Evolutionary conservation across 768 basidiomycete genomes (phyloP).

Genomic region (Mycena galopus): DNA sequence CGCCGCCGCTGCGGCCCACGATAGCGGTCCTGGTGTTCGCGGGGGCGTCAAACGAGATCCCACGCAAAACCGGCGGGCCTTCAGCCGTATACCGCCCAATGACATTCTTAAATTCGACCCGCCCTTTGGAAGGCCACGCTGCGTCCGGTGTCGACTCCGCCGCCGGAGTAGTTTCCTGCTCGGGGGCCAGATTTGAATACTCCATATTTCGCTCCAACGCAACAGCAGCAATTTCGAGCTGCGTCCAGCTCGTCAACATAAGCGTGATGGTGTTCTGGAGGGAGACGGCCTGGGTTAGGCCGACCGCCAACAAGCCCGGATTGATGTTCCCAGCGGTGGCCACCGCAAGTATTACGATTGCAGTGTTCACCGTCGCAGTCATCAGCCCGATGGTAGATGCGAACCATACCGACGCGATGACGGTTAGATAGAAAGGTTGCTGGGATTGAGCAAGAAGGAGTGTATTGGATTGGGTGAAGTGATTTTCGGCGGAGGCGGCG

Average conservation of each 20-base stretch:
- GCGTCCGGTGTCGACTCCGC: neutral
- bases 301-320: constrained; percentile 30
- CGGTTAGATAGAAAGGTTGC: constrained; percentile 25
- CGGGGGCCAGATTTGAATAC: constrained; percentile 28
- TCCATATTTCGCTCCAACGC: constrained; percentile 35
- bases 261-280: constrained; percentile 30
- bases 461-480: constrained; percentile 39
- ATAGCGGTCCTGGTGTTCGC: constrained; percentile 18
- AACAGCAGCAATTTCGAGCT: constrained; percentile 33
- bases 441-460: constrained; percentile 21
- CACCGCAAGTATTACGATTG: constrained; percentile 27
- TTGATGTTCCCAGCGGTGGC: constrained; percentile 23
- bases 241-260: constrained; percentile 33
- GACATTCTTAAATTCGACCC: constrained; percentile 55
- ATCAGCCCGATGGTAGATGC: constrained; percentile 27
- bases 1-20: constrained; percentile 17
- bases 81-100: constrained; percentile 43
- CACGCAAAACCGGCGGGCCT: constrained; percentile 16
- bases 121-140: constrained; percentile 57
- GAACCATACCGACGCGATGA: constrained; percentile 27
- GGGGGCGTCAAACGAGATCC: constrained; percentile 23
- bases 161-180: constrained; percentile 22
- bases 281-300: constrained; percentile 28
- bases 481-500: constrained; percentile 75
- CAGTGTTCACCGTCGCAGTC: constrained; percentile 30